phyloP scores from a whole-genome alignment of 2,329 filamentous ascomycete genomes.

The Aspergillus ustus region DNA sequence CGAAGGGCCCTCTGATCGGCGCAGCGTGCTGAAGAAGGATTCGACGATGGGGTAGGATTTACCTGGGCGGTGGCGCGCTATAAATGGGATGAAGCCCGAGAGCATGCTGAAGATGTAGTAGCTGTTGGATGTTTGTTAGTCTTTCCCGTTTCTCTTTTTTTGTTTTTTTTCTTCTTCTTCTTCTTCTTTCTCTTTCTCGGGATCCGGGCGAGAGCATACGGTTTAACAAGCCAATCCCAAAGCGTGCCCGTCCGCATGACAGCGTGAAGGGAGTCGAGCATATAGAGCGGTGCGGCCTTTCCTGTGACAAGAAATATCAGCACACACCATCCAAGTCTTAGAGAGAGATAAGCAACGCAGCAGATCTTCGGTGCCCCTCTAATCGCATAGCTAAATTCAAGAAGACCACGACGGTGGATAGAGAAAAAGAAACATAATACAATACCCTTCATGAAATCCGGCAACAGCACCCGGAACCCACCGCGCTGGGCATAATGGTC shows the following conservation, averaged over 20 bases:
- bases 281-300: constrained; percentile 21
- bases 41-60: constrained; percentile 41
- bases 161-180: not conserved
- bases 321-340: no score
- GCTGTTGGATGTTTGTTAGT: constrained; percentile 7
- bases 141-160: not conserved
- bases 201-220: constrained; percentile 16
- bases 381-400: not conserved
- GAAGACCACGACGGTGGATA: not conserved
- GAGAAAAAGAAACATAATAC: no score
- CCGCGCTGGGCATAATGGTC: constrained; percentile 60
- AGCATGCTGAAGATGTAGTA: constrained; percentile 22
- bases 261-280: constrained; percentile 10
- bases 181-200: no score
- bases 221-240: constrained; percentile 24
- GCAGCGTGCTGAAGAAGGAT: constrained; percentile 44
- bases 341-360: no score
- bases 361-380: no score
- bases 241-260: constrained; percentile 15
- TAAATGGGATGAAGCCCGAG: constrained; percentile 25
- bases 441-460: constrained; percentile 60
- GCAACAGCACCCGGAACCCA: constrained; percentile 57
- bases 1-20: constrained; percentile 34
- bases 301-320: constrained; percentile 14
- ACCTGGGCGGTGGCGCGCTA: constrained; percentile 31